These are phyloP conservation scores for Capsicum rhomboideum DNA, from an alignment of 257 asterid species.

Conservation along the genomic window DNA sequence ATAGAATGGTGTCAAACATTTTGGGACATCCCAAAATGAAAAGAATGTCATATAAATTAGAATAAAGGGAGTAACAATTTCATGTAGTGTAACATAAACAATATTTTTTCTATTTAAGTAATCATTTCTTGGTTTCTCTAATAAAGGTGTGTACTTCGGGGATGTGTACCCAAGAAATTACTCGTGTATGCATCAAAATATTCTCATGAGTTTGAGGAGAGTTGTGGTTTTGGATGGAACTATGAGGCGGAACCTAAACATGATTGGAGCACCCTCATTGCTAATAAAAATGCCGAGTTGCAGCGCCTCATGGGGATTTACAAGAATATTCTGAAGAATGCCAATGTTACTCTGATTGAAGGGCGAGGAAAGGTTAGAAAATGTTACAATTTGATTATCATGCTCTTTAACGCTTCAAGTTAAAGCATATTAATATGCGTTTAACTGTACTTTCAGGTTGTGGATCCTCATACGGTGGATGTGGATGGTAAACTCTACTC, in stretches of 20 bases:
- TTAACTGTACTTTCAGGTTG: slow-evolving; percentile 38
- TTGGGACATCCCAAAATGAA: neutral
- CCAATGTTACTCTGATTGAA: slow-evolving; percentile 64
- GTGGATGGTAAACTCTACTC: slow-evolving; percentile 82
- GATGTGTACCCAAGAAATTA: slow-evolving; percentile 94
- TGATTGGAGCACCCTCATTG: slow-evolving; percentile 88
- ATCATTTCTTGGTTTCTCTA: slow-evolving; percentile 5
- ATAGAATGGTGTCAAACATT: neutral
- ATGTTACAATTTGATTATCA: neutral
- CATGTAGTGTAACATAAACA: neutral
- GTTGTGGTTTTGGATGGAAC: slow-evolving; percentile 89
- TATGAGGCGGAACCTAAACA: slow-evolving; percentile 83
- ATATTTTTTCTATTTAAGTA: neutral
- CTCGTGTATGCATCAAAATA: slow-evolving; percentile 87
- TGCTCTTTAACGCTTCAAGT: neutral
- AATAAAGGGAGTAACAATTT: neutral
- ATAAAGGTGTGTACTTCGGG: slow-evolving; percentile 95
- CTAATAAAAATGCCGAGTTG: slow-evolving; percentile 92
- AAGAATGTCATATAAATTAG: neutral
- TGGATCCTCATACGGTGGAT: slow-evolving; percentile 86
- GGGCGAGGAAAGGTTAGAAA: slow-evolving; percentile 93
- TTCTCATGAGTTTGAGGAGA: slow-evolving; percentile 91
- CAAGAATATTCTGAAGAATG: slow-evolving; percentile 70
- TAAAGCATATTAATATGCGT: neutral
- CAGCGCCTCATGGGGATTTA: slow-evolving; percentile 84